Conservation (phyloP, 768 basidiomycete species). For the Boletales sp. region DNA sequence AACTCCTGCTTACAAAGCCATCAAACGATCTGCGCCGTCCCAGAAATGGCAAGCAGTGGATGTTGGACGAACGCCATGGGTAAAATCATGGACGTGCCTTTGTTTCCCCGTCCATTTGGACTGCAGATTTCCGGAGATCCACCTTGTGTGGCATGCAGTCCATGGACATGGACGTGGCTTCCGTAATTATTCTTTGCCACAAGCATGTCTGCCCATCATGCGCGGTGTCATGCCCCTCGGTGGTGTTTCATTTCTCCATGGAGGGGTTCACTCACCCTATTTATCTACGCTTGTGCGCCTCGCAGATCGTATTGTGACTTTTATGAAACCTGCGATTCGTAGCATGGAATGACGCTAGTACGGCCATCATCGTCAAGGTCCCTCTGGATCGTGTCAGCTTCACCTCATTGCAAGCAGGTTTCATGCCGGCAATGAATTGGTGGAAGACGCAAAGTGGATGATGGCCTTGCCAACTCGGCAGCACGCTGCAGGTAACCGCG, state of each 20-base stretch:
- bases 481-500: not conserved
- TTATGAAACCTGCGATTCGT: slow-evolving; percentile 6
- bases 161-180: not conserved
- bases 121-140: not conserved
- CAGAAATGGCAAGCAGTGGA: slow-evolving; percentile 7
- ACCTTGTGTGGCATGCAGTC: not conserved
- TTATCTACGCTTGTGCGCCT: not conserved
- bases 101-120: not conserved
- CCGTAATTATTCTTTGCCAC: not conserved
- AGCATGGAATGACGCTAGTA: slow-evolving; percentile 3
- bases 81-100: not conserved
- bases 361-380: slow-evolving; percentile 1
- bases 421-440: slow-evolving; percentile 14
- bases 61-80: too few relatives aligned
- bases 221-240: not conserved
- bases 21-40: not conserved
- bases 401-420: slow-evolving; percentile 14
- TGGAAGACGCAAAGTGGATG: slow-evolving; percentile 4
- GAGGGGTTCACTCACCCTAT: not conserved
- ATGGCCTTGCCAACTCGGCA: slow-evolving; percentile 4
- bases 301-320: slow-evolving; percentile 14
- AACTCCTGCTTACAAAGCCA: slow-evolving; percentile 18
- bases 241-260: slow-evolving; percentile 3
- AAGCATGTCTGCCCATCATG: not conserved
- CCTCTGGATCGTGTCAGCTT: slow-evolving; percentile 7